A percentile compares a stretch with the other conserved stretches of the same genome.
phyloP scores from a whole-genome alignment of 78 protist genomes.

The Cyanophora paradoxa region DNA sequence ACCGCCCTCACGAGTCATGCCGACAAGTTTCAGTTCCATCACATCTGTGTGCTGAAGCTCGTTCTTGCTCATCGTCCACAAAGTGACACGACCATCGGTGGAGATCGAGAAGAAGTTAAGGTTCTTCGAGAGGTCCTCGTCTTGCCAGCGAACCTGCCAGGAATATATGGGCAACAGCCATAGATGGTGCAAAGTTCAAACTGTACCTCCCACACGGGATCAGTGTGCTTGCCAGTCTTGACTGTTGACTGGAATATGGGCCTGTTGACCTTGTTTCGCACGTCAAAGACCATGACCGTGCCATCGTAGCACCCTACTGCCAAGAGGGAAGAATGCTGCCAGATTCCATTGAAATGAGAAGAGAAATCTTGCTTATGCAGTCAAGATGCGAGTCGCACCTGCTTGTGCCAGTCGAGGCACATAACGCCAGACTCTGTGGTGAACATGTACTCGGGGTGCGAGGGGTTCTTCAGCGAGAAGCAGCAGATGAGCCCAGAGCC shows the following conservation, averaged over 20 bases:
- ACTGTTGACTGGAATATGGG: constrained; percentile 39
- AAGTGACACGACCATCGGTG: constrained; percentile 69
- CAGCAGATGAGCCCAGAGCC: constrained; percentile 46
- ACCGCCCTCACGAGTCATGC: not conserved
- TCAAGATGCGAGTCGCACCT: not conserved
- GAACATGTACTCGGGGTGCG: constrained; percentile 59
- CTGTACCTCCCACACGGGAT: constrained; percentile 63
- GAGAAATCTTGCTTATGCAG: not conserved
- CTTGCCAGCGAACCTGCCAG: constrained; percentile 54
- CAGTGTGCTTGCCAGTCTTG: constrained; percentile 75
- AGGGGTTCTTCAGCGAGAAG: constrained; percentile 74
- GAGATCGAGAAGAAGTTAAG: constrained; percentile 52
- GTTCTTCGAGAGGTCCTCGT: constrained; percentile 46
- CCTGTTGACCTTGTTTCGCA: constrained; percentile 21
- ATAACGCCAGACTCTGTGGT: constrained; percentile 60
- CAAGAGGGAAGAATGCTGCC: constrained; percentile 32
- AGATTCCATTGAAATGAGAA: too few species aligned
- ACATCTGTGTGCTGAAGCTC: constrained; percentile 48
- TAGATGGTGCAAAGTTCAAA: not conserved
- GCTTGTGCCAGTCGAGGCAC: constrained; percentile 68
- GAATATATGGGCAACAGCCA: too few species aligned
- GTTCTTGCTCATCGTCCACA: constrained; percentile 64
- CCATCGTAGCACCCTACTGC: constrained; percentile 76
- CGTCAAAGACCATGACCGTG: constrained; percentile 45
- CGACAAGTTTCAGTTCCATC: constrained; percentile 22